These are phyloP conservation scores for Komagataella kurtzmanii DNA, from an alignment of 805 yeast genomes.

Conservation along the genomic window DNA sequence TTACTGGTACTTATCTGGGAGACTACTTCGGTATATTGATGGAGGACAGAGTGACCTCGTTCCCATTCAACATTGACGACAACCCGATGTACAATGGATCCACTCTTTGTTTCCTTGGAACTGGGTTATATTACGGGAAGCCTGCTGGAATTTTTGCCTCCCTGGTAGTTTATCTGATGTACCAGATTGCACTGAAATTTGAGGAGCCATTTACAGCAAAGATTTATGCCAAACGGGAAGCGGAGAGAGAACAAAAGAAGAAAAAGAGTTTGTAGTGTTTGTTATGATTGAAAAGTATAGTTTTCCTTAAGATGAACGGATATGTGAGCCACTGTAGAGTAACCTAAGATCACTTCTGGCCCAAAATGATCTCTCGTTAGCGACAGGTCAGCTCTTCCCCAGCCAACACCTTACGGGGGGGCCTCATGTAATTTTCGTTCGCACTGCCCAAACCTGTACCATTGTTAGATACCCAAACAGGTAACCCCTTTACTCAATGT, in stretches of 20 bases:
- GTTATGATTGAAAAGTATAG: not conserved
- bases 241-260: conserved; percentile 15
- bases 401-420: not conserved
- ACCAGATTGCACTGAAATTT: conserved; percentile 67
- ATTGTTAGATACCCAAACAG: not conserved
- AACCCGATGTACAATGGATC: conserved; percentile 98
- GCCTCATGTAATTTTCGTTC: not conserved
- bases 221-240: conserved; percentile 69
- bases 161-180: conserved; percentile 66
- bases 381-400: not conserved
- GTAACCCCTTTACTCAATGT: not conserved
- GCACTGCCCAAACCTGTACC: not conserved
- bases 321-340: not conserved
- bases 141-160: conserved; percentile 79
- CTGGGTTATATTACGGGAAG: conserved; percentile 77
- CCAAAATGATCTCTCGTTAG: not conserved
- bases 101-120: conserved; percentile 77
- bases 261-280: not conserved
- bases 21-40: conserved; percentile 95
- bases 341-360: no score
- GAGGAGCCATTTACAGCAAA: conserved; percentile 95
- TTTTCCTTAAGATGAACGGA: no score
- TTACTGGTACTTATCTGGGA: conserved; percentile 93
- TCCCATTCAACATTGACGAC: conserved; percentile 84
- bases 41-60: conserved; percentile 78